Evolutionary conservation across 2,329 filamentous ascomycete species (phyloP).

Genomic region (Neurospora sp.): DNA sequence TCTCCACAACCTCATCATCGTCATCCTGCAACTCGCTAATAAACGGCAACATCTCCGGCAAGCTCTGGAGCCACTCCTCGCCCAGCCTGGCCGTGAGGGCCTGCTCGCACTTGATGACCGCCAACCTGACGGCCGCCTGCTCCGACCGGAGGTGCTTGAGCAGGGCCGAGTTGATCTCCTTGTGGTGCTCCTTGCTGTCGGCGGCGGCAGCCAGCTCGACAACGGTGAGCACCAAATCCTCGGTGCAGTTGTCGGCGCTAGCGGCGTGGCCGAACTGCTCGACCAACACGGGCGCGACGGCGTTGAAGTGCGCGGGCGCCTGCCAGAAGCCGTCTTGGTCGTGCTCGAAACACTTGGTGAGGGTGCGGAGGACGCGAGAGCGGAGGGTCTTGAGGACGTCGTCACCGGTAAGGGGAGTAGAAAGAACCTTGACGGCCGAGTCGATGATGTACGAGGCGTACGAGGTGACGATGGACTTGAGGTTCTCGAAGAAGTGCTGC

Average conservation of each 20-base stretch:
- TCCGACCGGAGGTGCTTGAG: conserved; percentile 71
- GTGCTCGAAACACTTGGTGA: conserved; percentile 69
- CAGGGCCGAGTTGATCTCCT: conserved; percentile 71
- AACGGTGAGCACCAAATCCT: conserved; percentile 61
- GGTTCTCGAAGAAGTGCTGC: conserved; percentile 65
- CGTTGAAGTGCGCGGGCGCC: conserved; percentile 73
- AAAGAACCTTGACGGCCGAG: conserved; percentile 41
- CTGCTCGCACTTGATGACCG: conserved; percentile 74
- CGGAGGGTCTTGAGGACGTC: conserved; percentile 52
- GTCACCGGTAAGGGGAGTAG: conserved; percentile 35
- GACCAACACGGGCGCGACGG: conserved; percentile 59
- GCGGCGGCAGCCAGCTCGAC: conserved; percentile 71
- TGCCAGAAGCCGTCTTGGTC: conserved; percentile 97
- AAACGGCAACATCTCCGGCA: conserved; percentile 93
- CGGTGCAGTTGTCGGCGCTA: conserved; percentile 28
- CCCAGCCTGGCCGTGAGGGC: conserved; percentile 69
- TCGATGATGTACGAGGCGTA: conserved; percentile 83
- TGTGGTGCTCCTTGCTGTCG: conserved; percentile 81
- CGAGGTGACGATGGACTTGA: conserved; percentile 89
- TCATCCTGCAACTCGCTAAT: conserved; percentile 96
- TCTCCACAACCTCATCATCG: conserved; percentile 86
- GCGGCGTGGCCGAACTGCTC: conserved; percentile 49
- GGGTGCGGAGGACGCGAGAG: conserved; percentile 57
- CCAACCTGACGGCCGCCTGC: conserved; percentile 61
- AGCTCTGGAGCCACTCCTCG: conserved; percentile 83